Evolutionary conservation across 2,329 filamentous ascomycete genomes (phyloP).

Genomic region (Aspergillus aculeatus): DNA sequence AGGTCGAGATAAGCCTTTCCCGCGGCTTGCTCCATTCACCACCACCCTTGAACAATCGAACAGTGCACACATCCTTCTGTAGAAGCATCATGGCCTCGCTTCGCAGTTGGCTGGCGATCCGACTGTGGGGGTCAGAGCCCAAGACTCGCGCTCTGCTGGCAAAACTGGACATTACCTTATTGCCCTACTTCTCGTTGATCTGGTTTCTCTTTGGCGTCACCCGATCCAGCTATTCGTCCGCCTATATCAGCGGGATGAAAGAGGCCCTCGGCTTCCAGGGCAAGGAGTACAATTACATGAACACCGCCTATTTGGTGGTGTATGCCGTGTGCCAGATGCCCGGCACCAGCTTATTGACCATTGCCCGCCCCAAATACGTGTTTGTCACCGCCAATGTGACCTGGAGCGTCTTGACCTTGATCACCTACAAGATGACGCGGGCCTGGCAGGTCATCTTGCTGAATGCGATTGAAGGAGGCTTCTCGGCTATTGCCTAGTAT

Average conservation of each 20-base stretch:
- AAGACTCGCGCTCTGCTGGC: slow-evolving; percentile 18
- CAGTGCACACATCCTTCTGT: too few relatives aligned
- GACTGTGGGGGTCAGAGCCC: slow-evolving; percentile 9
- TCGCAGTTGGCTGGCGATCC: background rate
- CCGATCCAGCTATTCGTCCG: slow-evolving; percentile 45
- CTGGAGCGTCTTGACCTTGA: slow-evolving; percentile 47
- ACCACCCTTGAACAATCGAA: too few relatives aligned
- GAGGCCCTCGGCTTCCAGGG: slow-evolving; percentile 40
- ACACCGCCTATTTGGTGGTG: slow-evolving; percentile 36
- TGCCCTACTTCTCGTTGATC: slow-evolving; percentile 49
- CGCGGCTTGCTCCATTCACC: too few relatives aligned
- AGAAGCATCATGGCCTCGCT: background rate
- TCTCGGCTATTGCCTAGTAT: slow-evolving; percentile 47
- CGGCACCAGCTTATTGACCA: slow-evolving; percentile 41
- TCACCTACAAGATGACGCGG: slow-evolving; percentile 44
- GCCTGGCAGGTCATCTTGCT: slow-evolving; percentile 48
- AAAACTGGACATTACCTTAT: slow-evolving; percentile 44
- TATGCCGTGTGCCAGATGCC: slow-evolving; percentile 50
- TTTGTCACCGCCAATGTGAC: slow-evolving; percentile 46
- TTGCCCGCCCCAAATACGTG: slow-evolving; percentile 42
- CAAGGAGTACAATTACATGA: slow-evolving; percentile 46
- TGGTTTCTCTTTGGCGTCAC: slow-evolving; percentile 51
- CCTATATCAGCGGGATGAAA: slow-evolving; percentile 46
- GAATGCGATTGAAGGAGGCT: slow-evolving; percentile 47
- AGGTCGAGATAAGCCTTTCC: too few relatives aligned